Evolutionary conservation across 2,329 filamentous ascomycete genomes (phyloP), one percentile per base, ranked within the genome.

Genomic region (Erysiphe pulchra): DNA sequence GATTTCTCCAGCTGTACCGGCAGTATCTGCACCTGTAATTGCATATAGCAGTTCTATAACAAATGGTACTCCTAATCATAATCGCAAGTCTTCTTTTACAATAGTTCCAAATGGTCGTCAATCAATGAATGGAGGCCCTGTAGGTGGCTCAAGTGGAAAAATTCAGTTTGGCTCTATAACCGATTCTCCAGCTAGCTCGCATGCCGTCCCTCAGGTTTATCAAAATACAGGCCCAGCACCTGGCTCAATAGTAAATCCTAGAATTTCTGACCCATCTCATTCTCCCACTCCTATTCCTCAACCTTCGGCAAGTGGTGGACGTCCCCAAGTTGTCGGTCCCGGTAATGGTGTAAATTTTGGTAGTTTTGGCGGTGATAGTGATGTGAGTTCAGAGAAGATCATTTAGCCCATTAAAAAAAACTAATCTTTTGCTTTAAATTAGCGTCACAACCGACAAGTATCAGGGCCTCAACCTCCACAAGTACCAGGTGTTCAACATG

Each of bases 211-310:
- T 13, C 71, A 77, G 55, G 61, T 65, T 46, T 60, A 63, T 46
- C 55, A 56, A 48, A 52, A 52, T 45, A 50, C 51, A 62, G 28
- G 62, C 52, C 64, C 72, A 51, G 69, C 67, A 34, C 72, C 69
- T 48, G 77, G 71, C 53, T 67, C 65, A 61, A 83, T 73, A 62
- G 75, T 75, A 57, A 77, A 81, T 57, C 79, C 80, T 50, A 75
- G 81, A 55, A 72, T 87, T 45, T 76, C 77, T 42, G 92, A 86
- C 41, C 90, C 90, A 6, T 77, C 81, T 43, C 78, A 80, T 53
- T 94, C 87, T 41, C 90, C 90, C 4, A 87, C 83, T 38, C 90
- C 90, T 4, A 95, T 95, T 54, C 87, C 90, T 31, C 46, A 45
- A 16, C 51, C 85, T 45, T 74, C 79, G 46, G 77, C 78, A 32